Percentiles rank a stretch among this genome's conserved stretches.
Conservation (phyloP, 345 rosid species). For the Cardamine occulta region DNA sequence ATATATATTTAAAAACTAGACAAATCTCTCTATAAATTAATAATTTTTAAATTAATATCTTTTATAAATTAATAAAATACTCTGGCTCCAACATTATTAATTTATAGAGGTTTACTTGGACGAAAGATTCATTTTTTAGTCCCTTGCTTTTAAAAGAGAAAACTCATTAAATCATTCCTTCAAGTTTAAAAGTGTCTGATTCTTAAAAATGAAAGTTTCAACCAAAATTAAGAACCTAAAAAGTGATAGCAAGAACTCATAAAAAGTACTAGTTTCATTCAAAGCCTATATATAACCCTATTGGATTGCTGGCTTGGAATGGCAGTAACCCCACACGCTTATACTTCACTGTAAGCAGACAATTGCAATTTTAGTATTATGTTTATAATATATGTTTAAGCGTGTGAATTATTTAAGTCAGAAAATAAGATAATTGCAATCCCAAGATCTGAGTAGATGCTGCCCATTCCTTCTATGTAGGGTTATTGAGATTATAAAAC, state of each 20-base stretch:
- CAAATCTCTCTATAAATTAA: no score
- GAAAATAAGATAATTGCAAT: conserved; percentile 33
- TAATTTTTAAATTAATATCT: no score
- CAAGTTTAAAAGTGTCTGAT: not conserved
- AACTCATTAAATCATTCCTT: not conserved
- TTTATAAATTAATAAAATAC: no score
- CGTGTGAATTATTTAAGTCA: conserved; percentile 38
- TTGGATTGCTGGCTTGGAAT: conserved; percentile 36
- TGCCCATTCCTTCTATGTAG: conserved; percentile 49
- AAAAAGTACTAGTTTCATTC: not conserved
- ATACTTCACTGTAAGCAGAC: conserved; percentile 27
- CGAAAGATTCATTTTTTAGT: not conserved
- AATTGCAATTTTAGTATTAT: conserved; percentile 18
- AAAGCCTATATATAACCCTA: conserved; percentile 15
- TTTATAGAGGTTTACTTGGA: not conserved
- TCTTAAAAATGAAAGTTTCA: not conserved
- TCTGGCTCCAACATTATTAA: no score
- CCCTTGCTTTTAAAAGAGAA: not conserved
- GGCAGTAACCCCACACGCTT: conserved; percentile 37
- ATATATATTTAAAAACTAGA: no score
- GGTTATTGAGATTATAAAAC: conserved; percentile 60
- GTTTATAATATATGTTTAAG: conserved; percentile 32
- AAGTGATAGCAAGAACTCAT: not conserved
- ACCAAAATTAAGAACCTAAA: not conserved
- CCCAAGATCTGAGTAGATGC: conserved; percentile 48